These are phyloP conservation scores for Cylindrodendrum hubeiense DNA, from an alignment of 2,329 filamentous ascomycete genomes.

Conservation along the genomic window DNA sequence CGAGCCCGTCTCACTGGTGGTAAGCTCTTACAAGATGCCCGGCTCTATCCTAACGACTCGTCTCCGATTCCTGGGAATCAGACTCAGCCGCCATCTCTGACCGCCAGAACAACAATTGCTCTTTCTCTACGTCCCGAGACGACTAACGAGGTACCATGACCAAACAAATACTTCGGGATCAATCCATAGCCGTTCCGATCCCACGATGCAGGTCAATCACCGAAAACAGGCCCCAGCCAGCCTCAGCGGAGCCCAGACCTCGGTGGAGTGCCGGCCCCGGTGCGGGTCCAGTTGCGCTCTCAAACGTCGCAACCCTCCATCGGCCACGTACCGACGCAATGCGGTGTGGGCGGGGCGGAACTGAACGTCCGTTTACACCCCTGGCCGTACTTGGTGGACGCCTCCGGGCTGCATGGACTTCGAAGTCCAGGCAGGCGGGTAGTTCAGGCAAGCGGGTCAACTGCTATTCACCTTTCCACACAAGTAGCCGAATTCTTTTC, in stretches of 20 bases:
- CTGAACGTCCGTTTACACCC: slow-evolving; percentile 32
- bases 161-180: slow-evolving; percentile 16
- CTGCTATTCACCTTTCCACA: slow-evolving; percentile 23
- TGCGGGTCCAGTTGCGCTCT: slow-evolving; percentile 26
- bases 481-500: slow-evolving; percentile 16
- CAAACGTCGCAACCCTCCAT: slow-evolving; percentile 36
- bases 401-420: slow-evolving; percentile 14
- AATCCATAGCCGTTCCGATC: slow-evolving; percentile 31
- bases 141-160: neutral
- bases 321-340: slow-evolving; percentile 41
- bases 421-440: slow-evolving; percentile 28
- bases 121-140: neutral
- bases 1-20: neutral
- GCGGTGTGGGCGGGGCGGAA: slow-evolving; percentile 39
- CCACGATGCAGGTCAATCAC: slow-evolving; percentile 40
- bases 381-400: slow-evolving; percentile 11
- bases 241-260: slow-evolving; percentile 39
- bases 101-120: slow-evolving; percentile 4
- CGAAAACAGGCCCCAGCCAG: slow-evolving; percentile 35
- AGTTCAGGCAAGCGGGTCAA: slow-evolving; percentile 17
- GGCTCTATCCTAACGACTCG: slow-evolving; percentile 2
- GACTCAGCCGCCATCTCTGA: slow-evolving; percentile 3
- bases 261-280: slow-evolving; percentile 38
- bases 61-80: neutral
- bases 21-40: neutral